phyloP scores from a whole-genome alignment of 2,329 filamentous ascomycete species.

The Aspergillus spinulosporus region DNA sequence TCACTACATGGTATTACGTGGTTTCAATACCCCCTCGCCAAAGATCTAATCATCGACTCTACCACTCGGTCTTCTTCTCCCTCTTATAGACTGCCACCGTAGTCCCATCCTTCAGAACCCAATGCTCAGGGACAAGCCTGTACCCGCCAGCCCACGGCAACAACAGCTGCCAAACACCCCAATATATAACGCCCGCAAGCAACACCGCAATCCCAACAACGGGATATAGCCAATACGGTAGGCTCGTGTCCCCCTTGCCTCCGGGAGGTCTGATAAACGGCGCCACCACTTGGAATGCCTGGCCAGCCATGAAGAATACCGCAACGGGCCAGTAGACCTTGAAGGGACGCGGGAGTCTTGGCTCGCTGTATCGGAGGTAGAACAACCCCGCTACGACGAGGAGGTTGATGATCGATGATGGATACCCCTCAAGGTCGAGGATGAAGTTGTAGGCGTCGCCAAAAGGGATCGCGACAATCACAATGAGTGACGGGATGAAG shows the following conservation, averaged over 20 bases:
- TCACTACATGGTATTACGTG: too few relatives aligned
- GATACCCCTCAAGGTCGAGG: conserved; percentile 17
- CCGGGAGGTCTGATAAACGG: conserved; percentile 3
- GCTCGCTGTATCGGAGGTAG: conserved; percentile 1
- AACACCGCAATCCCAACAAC: conserved; percentile 3
- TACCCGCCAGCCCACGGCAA: neutral
- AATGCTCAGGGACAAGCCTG: conserved; percentile 5
- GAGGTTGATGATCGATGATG: conserved; percentile 1
- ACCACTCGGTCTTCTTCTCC: neutral
- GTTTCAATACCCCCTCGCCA: too few relatives aligned
- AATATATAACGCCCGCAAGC: neutral
- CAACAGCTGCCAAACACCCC: neutral
- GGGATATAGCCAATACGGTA: conserved; percentile 5
- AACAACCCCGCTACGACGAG: neutral
- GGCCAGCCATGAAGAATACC: conserved; percentile 2
- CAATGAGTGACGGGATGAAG: conserved; percentile 22
- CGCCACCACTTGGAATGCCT: conserved; percentile 10
- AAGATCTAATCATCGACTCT: too few relatives aligned
- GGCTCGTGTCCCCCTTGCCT: conserved; percentile 4
- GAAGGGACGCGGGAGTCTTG: neutral
- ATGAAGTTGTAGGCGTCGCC: conserved; percentile 28
- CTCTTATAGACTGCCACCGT: conserved; percentile 1
- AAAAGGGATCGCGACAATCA: conserved; percentile 28
- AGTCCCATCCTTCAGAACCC: conserved; percentile 6
- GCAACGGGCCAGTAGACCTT: conserved; percentile 7